Evolutionary conservation across 345 rosid genomes (phyloP), one percentile per base, ranked within the genome.

Genomic region (Lepidium africanum): DNA sequence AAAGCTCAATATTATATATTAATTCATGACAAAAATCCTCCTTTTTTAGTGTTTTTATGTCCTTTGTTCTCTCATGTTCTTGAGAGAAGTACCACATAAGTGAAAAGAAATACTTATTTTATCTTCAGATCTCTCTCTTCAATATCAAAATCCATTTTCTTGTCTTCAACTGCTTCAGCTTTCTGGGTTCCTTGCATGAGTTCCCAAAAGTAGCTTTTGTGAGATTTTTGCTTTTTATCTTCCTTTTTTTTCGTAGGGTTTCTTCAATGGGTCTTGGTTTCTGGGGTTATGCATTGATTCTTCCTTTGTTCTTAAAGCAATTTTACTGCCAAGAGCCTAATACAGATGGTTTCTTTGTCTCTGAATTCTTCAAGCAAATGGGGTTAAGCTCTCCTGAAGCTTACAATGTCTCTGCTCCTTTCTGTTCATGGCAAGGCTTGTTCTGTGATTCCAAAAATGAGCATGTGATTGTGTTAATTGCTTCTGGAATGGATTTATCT

Each of bases 361-460:
- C 93, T 60, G 88, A 85, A 56, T 88, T 93, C 72, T 75, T 86
- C 51, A 80, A 80, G 55, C 77, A 86, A 47, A 90, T 83, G 96
- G 80, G 86, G 11, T 67, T 71, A 50, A 40, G 56, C 45, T 81
- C 84, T 74, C 33, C 78, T 63, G 63, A 68, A 60, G 69, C 21
- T 61, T 71, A 77, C 73, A 77, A 81, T 77, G 80, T 80, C 56
- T 84, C 93, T 69, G 76, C 81, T 42, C 70, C 87, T 3, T 71
- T 87, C 35, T 93, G 98, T 77, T 81, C 86, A 54, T 85, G 93
- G 98, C 69, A 45, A 82, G 85, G 93, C 17, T 87, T 90, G 60
- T 50, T 21, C 53, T 93, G 98, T 70, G 96, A 93, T 77, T 68
- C 42, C 48, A 38, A 71, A 21, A 77, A 81, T 15, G 84, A 81